These are phyloP conservation scores for Exophiala sp. DNA, from an alignment of 2,329 filamentous ascomycete species.

Conservation along the genomic window DNA sequence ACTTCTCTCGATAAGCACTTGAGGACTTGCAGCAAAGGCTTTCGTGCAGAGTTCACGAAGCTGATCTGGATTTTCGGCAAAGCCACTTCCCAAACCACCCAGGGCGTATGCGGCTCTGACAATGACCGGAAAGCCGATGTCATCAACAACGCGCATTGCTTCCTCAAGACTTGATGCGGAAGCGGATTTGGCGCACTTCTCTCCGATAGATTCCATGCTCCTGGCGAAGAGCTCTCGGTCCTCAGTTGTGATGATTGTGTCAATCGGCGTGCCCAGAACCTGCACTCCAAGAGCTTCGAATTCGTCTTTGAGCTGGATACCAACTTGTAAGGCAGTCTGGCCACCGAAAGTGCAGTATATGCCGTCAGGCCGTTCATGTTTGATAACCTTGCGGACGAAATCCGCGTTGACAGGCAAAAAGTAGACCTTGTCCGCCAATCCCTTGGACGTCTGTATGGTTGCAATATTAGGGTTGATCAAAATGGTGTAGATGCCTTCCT, in stretches of 20 bases:
- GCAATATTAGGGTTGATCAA: conserved; percentile 99
- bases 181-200: conserved; percentile 96
- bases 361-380: conserved; percentile 87
- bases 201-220: conserved; percentile 96
- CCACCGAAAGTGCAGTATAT: conserved; percentile 98
- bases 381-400: conserved; percentile 95
- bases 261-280: conserved; percentile 91
- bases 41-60: conserved; percentile 85
- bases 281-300: conserved; percentile 88
- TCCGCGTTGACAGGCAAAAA: conserved; percentile 96
- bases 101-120: conserved; percentile 93
- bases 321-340: conserved; percentile 92
- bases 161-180: conserved; percentile 85
- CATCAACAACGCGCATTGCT: conserved; percentile 77
- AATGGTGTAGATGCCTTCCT: conserved; percentile 96
- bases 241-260: conserved; percentile 97
- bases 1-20: conserved; percentile 92
- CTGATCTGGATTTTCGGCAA: conserved; percentile 80
- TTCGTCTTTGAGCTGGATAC: conserved; percentile 95
- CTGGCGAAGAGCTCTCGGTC: conserved; percentile 95
- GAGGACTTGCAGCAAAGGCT: conserved; percentile 88
- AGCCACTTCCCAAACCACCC: conserved; percentile 89
- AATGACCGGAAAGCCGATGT: conserved; percentile 94
- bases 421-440: conserved; percentile 96
- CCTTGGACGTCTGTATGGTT: conserved; percentile 97